phyloP scores from a whole-genome alignment of 306 rosid genomes.

The Arachis hypogaea region DNA sequence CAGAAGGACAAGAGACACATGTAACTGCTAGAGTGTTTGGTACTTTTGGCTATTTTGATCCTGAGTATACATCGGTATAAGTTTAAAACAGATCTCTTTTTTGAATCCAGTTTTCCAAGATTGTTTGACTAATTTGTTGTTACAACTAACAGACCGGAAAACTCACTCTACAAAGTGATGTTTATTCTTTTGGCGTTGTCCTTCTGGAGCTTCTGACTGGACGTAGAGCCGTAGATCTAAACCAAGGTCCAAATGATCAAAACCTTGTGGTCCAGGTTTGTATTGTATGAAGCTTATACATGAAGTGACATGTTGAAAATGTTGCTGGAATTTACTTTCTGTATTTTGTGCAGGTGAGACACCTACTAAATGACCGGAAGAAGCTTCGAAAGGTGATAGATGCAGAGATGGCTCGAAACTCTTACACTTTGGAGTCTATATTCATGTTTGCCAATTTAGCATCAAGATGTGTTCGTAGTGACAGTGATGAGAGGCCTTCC shows the following conservation, averaged over 20 bases:
- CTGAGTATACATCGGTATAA: slow-evolving; percentile 80
- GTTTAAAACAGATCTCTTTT: too few species aligned
- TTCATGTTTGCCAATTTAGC: slow-evolving; percentile 79
- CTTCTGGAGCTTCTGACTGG: slow-evolving; percentile 87
- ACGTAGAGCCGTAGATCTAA: slow-evolving; percentile 78
- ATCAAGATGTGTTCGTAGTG: slow-evolving; percentile 72
- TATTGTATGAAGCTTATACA: too few species aligned
- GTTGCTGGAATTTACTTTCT: too few species aligned
- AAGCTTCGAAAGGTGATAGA: slow-evolving; percentile 75
- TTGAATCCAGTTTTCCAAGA: too few species aligned
- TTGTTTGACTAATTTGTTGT: too few species aligned
- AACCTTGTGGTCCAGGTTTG: slow-evolving; percentile 76
- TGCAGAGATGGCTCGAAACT: slow-evolving; percentile 63
- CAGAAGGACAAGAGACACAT: slow-evolving; percentile 71
- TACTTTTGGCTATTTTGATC: slow-evolving; percentile 85
- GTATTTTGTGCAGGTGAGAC: slow-evolving; percentile 53
- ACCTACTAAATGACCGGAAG: slow-evolving; percentile 69
- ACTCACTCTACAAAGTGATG: slow-evolving; percentile 85
- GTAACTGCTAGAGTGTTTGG: slow-evolving; percentile 79
- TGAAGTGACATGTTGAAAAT: too few species aligned
- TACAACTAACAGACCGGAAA: slow-evolving; percentile 64
- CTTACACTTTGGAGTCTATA: slow-evolving; percentile 69
- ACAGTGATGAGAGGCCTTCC: slow-evolving; percentile 75
- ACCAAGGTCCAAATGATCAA: slow-evolving; percentile 77
- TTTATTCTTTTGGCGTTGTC: slow-evolving; percentile 88